Evolutionary conservation across 305 asterid genomes (phyloP).

Genomic region (Euphrasia arctica): DNA sequence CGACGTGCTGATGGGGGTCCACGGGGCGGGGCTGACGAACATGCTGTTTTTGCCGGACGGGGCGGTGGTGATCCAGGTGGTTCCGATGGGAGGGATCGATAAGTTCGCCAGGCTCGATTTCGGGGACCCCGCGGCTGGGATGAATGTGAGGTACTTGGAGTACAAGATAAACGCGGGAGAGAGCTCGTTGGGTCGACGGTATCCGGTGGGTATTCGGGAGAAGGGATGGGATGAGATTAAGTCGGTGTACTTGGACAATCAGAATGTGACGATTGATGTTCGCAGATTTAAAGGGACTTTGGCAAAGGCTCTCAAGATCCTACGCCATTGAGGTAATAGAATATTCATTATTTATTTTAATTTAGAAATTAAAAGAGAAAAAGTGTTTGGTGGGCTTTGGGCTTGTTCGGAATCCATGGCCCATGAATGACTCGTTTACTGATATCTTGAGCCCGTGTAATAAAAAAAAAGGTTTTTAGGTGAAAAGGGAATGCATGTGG

Average conservation of each 20-base stretch:
- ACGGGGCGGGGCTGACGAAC: constrained; percentile 81
- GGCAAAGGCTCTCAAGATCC: constrained; percentile 45
- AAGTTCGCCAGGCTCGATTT: constrained; percentile 49
- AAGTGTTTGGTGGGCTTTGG: too few species aligned
- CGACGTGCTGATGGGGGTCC: constrained; percentile 72
- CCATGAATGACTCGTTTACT: too few species aligned
- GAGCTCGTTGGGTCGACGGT: constrained; percentile 47
- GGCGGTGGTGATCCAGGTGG: constrained; percentile 52
- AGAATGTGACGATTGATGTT: constrained; percentile 60
- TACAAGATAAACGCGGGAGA: constrained; percentile 47
- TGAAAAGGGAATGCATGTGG: too few species aligned
- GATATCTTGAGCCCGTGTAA: too few species aligned
- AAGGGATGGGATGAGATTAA: constrained; percentile 52
- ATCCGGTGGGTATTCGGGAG: constrained; percentile 38
- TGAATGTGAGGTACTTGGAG: constrained; percentile 59
- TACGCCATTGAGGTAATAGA: constrained; percentile 27
- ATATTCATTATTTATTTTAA: too few species aligned
- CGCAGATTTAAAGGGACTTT: constrained; percentile 48
- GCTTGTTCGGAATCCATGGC: too few species aligned
- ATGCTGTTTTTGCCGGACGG: constrained; percentile 72
- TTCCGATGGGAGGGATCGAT: constrained; percentile 66
- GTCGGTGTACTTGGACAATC: constrained; percentile 55
- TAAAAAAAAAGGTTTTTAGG: too few species aligned
- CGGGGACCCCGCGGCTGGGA: constrained; percentile 51
- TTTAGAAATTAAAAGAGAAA: too few species aligned